Evolutionary conservation across 1,284 basidiomycete genomes (phyloP).

Genomic region (Pisolithus thermaeus): DNA sequence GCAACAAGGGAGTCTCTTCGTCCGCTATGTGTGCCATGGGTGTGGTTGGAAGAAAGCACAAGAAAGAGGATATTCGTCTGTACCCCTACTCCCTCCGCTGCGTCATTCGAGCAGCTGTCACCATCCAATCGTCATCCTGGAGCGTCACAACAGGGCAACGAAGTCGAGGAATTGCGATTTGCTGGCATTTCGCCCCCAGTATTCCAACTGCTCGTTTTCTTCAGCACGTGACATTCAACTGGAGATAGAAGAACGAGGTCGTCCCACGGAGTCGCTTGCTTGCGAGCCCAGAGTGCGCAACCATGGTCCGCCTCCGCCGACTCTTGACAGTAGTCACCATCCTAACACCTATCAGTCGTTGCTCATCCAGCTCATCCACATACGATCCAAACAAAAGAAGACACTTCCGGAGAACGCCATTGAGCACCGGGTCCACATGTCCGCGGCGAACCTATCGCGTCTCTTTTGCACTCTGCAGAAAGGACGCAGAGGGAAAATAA

Average conservation of each 20-base stretch:
- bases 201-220: no score
- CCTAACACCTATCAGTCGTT: background rate
- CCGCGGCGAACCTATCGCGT: background rate
- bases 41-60: background rate
- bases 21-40: constrained; percentile 34
- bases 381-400: constrained; percentile 15
- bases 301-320: background rate
- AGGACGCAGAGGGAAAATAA: constrained; percentile 2
- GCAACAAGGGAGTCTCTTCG: constrained; percentile 49
- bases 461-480: background rate
- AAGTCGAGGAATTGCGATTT: no score
- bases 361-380: background rate
- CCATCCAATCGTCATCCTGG: no score
- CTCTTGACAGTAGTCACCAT: background rate
- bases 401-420: constrained; percentile 15
- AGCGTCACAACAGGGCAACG: no score
- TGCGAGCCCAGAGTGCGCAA: background rate
- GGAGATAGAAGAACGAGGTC: no score
- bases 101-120: no score
- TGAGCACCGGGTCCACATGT: background rate
- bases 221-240: no score
- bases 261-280: background rate
- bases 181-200: no score
- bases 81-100: no score
- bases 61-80: no score